These are phyloP conservation scores for Corymbia calophylla DNA, from an alignment of 441 rosid species.

Conservation along the genomic window DNA sequence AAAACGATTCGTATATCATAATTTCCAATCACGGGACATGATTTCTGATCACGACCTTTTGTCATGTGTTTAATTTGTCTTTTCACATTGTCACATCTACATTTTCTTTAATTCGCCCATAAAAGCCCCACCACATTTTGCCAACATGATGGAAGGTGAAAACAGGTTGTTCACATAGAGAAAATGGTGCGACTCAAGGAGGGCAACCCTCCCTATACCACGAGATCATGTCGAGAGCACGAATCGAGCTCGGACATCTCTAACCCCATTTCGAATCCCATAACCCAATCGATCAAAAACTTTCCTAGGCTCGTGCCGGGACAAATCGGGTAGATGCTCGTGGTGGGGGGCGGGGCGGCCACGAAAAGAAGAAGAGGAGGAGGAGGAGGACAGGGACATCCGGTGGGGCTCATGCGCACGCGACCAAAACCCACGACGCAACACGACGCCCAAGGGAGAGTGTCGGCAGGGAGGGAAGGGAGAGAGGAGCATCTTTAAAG, in stretches of 20 bases:
- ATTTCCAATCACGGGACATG: background rate
- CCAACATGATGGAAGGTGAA: background rate
- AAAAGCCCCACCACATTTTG: too few species aligned
- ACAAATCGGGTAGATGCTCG: background rate
- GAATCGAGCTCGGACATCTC: background rate
- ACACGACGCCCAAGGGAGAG: background rate
- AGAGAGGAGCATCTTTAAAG: background rate
- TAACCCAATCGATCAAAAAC: background rate
- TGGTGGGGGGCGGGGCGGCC: background rate
- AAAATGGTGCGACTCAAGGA: background rate
- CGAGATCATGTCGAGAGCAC: background rate
- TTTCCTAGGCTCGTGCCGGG: background rate
- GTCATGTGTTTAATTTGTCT: too few species aligned
- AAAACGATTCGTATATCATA: too few species aligned
- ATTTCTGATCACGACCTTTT: too few species aligned
- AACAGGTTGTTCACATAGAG: background rate
- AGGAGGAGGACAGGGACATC: background rate
- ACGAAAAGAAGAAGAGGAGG: background rate
- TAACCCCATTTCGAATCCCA: background rate
- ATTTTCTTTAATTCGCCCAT: rapidly evolving
- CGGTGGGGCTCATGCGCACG: background rate
- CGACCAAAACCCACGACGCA: background rate
- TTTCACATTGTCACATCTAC: background rate
- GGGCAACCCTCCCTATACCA: background rate
- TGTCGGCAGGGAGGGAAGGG: background rate